phyloP scores from a whole-genome alignment of 1,139 yeast genomes.

The Nakaseomyces kungkrabaensis region DNA sequence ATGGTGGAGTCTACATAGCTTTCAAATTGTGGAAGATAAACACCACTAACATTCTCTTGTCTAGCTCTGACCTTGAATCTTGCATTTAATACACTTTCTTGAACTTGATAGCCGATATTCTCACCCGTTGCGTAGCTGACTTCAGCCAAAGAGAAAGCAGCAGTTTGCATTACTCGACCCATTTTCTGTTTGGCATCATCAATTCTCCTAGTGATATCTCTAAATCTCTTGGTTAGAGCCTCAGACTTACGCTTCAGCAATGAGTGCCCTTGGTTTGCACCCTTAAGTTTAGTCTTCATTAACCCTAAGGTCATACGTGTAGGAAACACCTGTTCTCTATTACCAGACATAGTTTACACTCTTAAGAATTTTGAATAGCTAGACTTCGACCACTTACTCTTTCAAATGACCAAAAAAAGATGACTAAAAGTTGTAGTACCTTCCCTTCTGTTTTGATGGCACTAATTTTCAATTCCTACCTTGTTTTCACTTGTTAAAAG shows the following conservation, averaged over 20 bases:
- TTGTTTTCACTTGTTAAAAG: no score
- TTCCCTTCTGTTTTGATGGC: no score
- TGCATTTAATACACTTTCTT: slow-evolving; percentile 84
- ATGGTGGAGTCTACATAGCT: slow-evolving; percentile 71
- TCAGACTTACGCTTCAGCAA: slow-evolving; percentile 90
- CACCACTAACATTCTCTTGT: slow-evolving; percentile 96
- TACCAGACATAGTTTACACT: slow-evolving; percentile 22
- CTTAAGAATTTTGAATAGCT: no score
- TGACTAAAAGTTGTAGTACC: no score
- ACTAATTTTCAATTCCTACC: no score
- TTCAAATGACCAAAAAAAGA: no score
- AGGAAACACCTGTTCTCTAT: slow-evolving; percentile 84
- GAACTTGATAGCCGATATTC: slow-evolving; percentile 88
- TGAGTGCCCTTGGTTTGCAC: slow-evolving; percentile 95
- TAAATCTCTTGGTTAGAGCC: slow-evolving; percentile 89
- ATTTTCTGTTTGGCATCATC: slow-evolving; percentile 92
- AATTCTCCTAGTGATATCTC: slow-evolving; percentile 89
- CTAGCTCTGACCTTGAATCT: slow-evolving; percentile 84
- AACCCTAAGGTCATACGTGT: slow-evolving; percentile 94
- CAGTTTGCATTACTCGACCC: slow-evolving; percentile 98
- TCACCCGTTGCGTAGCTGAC: slow-evolving; percentile 96
- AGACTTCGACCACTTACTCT: no score
- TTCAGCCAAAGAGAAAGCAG: slow-evolving; percentile 94
- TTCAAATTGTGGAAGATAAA: slow-evolving; percentile 85
- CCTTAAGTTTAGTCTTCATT: slow-evolving; percentile 92